These are phyloP conservation scores for Ogataea degrootiae DNA, from an alignment of 805 yeast species.

Conservation along the genomic window DNA sequence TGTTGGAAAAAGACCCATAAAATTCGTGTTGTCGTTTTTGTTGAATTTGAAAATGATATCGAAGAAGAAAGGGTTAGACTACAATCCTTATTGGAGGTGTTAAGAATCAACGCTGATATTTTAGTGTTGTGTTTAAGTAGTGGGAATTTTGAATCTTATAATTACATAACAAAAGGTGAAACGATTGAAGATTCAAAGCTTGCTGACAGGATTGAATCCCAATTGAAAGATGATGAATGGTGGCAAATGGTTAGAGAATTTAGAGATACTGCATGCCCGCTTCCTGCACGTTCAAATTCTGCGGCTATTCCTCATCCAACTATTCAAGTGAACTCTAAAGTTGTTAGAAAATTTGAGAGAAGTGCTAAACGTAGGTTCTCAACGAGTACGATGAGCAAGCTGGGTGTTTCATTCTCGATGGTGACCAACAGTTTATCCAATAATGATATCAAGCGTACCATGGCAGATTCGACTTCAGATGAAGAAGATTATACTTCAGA, in stretches of 20 bases:
- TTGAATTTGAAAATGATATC: conserved; percentile 68
- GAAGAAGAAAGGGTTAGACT: conserved; percentile 66
- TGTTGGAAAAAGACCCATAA: conserved; percentile 79
- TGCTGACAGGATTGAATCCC: conserved; percentile 43
- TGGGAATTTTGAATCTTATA: conserved; percentile 56
- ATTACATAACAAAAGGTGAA: conserved; percentile 71
- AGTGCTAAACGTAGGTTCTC: conserved; percentile 39
- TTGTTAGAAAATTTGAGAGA: conserved; percentile 26
- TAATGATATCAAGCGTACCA: conserved; percentile 25
- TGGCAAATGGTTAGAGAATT: conserved; percentile 69
- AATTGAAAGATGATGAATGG: conserved; percentile 71
- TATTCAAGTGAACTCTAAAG: conserved; percentile 19
- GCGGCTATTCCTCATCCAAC: conserved; percentile 8
- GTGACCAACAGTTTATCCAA: conserved; percentile 50
- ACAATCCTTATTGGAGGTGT: conserved; percentile 56
- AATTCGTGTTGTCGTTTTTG: conserved; percentile 83
- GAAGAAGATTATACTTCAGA: conserved; percentile 23
- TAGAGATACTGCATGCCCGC: conserved; percentile 30
- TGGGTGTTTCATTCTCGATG: conserved; percentile 79
- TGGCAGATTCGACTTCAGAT: conserved; percentile 22
- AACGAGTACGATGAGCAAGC: conserved; percentile 62
- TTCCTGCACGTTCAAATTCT: not conserved
- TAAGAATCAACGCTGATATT: conserved; percentile 82
- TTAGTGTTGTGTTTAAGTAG: conserved; percentile 64
- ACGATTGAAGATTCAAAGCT: conserved; percentile 28